These are phyloP conservation scores for Mortierella polycephala DNA, from an alignment of 371 early-diverging fungal species.

Conservation along the genomic window DNA sequence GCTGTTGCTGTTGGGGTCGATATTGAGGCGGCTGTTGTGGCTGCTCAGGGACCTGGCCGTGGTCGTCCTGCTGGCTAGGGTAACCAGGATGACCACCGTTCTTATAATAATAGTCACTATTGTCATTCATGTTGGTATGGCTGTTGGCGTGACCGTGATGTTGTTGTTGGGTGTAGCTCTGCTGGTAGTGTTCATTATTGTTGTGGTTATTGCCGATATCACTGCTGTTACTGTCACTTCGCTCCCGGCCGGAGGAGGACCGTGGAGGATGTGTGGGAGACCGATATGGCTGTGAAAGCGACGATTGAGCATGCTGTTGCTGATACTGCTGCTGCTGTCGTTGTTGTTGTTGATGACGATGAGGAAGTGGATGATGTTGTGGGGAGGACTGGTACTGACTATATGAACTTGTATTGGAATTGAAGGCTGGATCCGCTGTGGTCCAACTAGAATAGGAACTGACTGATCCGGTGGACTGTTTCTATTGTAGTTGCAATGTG, in stretches of 20 bases:
- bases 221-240: slow-evolving; percentile 15
- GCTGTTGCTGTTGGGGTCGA: slow-evolving; percentile 6
- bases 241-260: slow-evolving; percentile 5
- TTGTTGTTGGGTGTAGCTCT: neutral
- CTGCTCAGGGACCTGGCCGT: slow-evolving; percentile 6
- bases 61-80: slow-evolving; percentile 7
- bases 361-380: neutral
- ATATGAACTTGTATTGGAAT: slow-evolving; percentile 24
- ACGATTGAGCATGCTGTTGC: slow-evolving; percentile 3
- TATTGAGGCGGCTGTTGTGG: neutral
- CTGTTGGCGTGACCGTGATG: slow-evolving; percentile 4
- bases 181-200: neutral
- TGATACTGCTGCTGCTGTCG: neutral
- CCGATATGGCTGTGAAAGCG: slow-evolving; percentile 6
- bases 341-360: neutral
- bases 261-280: slow-evolving; percentile 14
- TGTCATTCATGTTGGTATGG: neutral
- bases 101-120: slow-evolving; percentile 2
- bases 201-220: slow-evolving; percentile 2
- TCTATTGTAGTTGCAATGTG: slow-evolving; percentile 5
- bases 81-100: neutral
- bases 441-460: slow-evolving; percentile 42
- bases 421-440: slow-evolving; percentile 31
- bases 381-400: neutral
- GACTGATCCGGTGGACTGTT: slow-evolving; percentile 25